These are phyloP conservation scores for Lenwebbia sp. DNA, from an alignment of 345 rosid genomes.

Conservation along the genomic window DNA sequence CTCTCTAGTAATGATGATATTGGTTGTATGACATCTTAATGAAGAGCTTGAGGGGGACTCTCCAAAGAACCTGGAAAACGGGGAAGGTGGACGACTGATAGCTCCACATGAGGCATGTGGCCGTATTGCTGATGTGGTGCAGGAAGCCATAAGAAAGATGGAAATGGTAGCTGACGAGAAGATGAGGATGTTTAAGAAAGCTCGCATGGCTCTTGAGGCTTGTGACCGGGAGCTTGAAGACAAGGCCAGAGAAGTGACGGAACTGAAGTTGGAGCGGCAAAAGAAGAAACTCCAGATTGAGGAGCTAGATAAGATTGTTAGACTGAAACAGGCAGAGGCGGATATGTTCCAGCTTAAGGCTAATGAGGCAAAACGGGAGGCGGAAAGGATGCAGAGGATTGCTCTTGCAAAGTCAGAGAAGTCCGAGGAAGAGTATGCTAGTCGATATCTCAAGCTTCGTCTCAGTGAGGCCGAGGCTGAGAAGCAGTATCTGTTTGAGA, in stretches of 20 bases:
- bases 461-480: constrained; percentile 98
- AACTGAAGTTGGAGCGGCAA: constrained; percentile 64
- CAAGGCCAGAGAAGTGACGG: constrained; percentile 80
- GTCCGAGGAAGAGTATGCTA: constrained; percentile 92
- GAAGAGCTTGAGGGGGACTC: constrained; percentile 87
- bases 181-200: constrained; percentile 87
- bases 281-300: constrained; percentile 80
- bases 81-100: constrained; percentile 64
- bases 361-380: constrained; percentile 82
- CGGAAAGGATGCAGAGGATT: constrained; percentile 83
- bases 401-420: constrained; percentile 83
- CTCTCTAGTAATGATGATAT: neutral
- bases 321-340: constrained; percentile 94
- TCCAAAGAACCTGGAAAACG: constrained; percentile 71
- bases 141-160: constrained; percentile 92
- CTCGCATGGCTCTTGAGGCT: constrained; percentile 59
- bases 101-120: constrained; percentile 98
- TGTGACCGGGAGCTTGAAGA: constrained; percentile 90
- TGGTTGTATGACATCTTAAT: neutral
- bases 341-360: constrained; percentile 99
- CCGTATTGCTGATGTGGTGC: constrained; percentile 88
- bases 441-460: constrained; percentile 71
- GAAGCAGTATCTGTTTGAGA: constrained; percentile 87
- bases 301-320: constrained; percentile 83
- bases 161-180: constrained; percentile 98